Evolutionary conservation across 2,329 filamentous ascomycete species (phyloP), one percentile per base, ranked within the genome.

Genomic region (Fusarium azukiicola): DNA sequence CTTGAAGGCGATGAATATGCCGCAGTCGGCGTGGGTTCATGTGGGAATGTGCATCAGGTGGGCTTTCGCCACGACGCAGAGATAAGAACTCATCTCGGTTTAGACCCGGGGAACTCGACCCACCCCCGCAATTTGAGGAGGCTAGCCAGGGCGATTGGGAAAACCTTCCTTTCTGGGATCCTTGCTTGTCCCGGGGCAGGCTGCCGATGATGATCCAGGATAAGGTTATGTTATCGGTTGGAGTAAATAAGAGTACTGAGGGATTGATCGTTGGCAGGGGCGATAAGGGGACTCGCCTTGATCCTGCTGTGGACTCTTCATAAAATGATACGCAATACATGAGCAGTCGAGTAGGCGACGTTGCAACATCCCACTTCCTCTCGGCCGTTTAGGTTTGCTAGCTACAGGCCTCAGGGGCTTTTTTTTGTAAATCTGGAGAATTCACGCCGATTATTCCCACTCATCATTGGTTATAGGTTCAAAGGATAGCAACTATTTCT

Each of bases 81-180:
- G 27, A 66, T 66, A 40, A 36, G 74, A 73, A 67, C 47, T 49
- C 21, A 19, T 68, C 47, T 54, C n/a, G 32, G 16, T 40, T 14
- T 76, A 66, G 75, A 42, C 42, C 21, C 3, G 14, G 46, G 32
- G 14, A 50, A n/a, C 50, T 32, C 42, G 52, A 38, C 42, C 66
- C 21, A 47, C 49, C 74, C 74, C 77, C 77, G 67, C 77, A 71
- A 36, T 46, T 46, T 38, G 69, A 47, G 49, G 40, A 54, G 36
- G 27, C 67, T 69, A 67, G 40, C 27, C 27, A 13, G n/a, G 27
- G 27, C 10, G 21, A 9, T n/a, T 78, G 77, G 74, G 27, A 47
- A 78, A 54, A 71, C 77, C 47, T 79, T 78, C 77, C 77, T 71
- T 47, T 58, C 27, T 47, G 54, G 40, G 44, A 71, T n/a, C 49